These are phyloP conservation scores for Boletellus dicymbophilus DNA, from an alignment of 1,284 basidiomycete species.

Conservation along the genomic window DNA sequence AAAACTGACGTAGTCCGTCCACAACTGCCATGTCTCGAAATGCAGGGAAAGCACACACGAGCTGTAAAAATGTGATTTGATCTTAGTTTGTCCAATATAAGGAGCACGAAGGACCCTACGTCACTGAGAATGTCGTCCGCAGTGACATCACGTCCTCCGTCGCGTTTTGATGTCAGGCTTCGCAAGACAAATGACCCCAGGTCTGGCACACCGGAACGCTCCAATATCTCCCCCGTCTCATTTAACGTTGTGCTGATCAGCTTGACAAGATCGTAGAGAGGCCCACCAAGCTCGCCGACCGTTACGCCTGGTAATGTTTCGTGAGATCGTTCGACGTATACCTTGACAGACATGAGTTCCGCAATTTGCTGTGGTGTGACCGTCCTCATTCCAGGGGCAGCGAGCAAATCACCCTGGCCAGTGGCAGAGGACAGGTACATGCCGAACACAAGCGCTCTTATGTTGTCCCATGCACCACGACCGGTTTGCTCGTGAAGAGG, in stretches of 20 bases:
- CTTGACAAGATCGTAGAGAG: slow-evolving; percentile 70
- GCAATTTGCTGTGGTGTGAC: slow-evolving; percentile 62
- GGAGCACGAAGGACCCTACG: slow-evolving; percentile 40
- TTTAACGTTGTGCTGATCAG: slow-evolving; percentile 66
- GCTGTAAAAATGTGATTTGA: slow-evolving; percentile 41
- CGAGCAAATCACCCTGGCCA: slow-evolving; percentile 61
- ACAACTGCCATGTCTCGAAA: slow-evolving; percentile 75
- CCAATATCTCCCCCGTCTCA: slow-evolving; percentile 71
- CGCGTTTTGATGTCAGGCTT: slow-evolving; percentile 50
- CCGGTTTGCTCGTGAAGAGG: slow-evolving; percentile 69
- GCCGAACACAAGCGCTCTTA: slow-evolving; percentile 70
- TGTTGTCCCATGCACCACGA: slow-evolving; percentile 80
- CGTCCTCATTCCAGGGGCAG: slow-evolving; percentile 62
- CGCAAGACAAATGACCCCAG: slow-evolving; percentile 76
- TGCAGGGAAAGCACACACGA: slow-evolving; percentile 73
- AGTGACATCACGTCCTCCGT: slow-evolving; percentile 38
- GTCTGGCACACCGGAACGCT: slow-evolving; percentile 61
- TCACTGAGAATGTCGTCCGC: slow-evolving; percentile 66
- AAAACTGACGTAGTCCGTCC: slow-evolving; percentile 57
- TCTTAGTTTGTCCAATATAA: slow-evolving; percentile 4
- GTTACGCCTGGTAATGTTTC: slow-evolving; percentile 67
- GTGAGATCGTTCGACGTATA: slow-evolving; percentile 74
- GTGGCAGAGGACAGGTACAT: slow-evolving; percentile 67
- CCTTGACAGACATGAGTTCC: slow-evolving; percentile 66
- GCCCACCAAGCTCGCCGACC: slow-evolving; percentile 77